Evolutionary conservation across 2,329 filamentous ascomycete species (phyloP).

Genomic region (Fusarium tricinctum): DNA sequence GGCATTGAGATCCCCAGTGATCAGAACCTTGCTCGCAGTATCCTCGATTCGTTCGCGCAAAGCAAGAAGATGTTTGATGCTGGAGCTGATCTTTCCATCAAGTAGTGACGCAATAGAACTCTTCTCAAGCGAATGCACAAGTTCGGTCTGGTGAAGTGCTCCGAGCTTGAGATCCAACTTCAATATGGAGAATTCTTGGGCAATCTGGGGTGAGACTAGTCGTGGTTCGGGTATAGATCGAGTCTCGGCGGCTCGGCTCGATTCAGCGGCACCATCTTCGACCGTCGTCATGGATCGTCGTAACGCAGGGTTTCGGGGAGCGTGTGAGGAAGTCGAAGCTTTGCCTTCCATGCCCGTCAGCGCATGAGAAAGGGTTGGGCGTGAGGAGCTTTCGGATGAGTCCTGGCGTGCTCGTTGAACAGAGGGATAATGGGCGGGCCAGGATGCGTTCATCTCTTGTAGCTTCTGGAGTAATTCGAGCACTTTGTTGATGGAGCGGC

Average conservation of each 20-base stretch:
- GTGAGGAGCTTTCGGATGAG: conserved; percentile 62
- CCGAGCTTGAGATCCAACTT: conserved; percentile 96
- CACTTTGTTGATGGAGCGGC: conserved; percentile 86
- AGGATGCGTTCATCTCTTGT: conserved; percentile 89
- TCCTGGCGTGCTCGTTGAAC: conserved; percentile 73
- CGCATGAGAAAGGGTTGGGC: conserved; percentile 74
- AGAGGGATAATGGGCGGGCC: conserved; percentile 96
- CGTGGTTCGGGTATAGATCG: conserved; percentile 78
- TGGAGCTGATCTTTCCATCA: conserved; percentile 94
- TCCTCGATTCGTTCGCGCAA: conserved; percentile 96
- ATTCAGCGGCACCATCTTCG: conserved; percentile 72
- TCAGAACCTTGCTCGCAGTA: conserved; percentile 94
- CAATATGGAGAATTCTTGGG: conserved; percentile 94
- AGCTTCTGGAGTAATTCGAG: conserved; percentile 86
- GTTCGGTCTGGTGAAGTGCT: conserved; percentile 84
- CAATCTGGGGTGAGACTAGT: conserved; percentile 90
- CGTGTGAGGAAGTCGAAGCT: conserved; percentile 56
- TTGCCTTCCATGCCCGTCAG: conserved; percentile 70
- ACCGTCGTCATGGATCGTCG: conserved; percentile 81
- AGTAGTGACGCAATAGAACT: conserved; percentile 88
- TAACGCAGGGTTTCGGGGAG: conserved; percentile 61
- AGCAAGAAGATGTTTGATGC: conserved; percentile 88
- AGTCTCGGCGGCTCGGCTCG: conserved; percentile 77
- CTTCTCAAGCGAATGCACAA: conserved; percentile 96
- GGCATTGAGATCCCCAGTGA: conserved; percentile 96